Evolutionary conservation across 805 yeast genomes (phyloP).

Genomic region (Starmerella bacillaris): DNA sequence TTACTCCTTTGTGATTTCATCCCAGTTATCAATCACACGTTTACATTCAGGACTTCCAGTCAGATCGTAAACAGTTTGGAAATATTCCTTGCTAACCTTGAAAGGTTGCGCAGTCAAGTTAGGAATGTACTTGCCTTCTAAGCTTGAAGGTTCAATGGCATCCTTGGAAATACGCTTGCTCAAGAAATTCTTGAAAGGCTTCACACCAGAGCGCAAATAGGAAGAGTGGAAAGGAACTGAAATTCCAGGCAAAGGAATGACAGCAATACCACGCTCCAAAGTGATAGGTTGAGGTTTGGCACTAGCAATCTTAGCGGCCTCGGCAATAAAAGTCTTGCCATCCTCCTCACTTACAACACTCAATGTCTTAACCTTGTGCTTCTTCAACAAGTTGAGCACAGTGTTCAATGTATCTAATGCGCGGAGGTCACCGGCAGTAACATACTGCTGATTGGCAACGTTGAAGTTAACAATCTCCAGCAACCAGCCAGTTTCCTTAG

Average conservation of each 20-base stretch:
- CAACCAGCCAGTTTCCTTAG: constrained; percentile 74
- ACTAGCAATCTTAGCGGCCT: constrained; percentile 59
- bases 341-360: constrained; percentile 76
- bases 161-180: constrained; percentile 87
- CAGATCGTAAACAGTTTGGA: constrained; percentile 83
- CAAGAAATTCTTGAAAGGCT: constrained; percentile 96
- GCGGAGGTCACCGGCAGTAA: constrained; percentile 95
- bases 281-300: constrained; percentile 96
- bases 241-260: constrained; percentile 93
- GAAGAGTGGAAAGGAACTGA: constrained; percentile 99
- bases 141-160: constrained; percentile 84
- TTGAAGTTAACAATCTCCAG: constrained; percentile 95
- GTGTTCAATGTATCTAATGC: constrained; percentile 85
- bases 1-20: constrained; percentile 34
- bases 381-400: constrained; percentile 78
- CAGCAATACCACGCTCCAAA: constrained; percentile 93
- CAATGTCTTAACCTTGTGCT: constrained; percentile 78
- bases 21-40: constrained; percentile 89
- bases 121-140: constrained; percentile 92
- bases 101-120: constrained; percentile 97
- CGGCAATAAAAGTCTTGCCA: constrained; percentile 69
- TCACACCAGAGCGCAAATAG: constrained; percentile 95
- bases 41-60: constrained; percentile 86
- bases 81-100: constrained; percentile 87
- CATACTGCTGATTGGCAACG: constrained; percentile 96